Conservation (phyloP, 176 grass and related monocot species). For the Oryza longistaminata region DNA sequence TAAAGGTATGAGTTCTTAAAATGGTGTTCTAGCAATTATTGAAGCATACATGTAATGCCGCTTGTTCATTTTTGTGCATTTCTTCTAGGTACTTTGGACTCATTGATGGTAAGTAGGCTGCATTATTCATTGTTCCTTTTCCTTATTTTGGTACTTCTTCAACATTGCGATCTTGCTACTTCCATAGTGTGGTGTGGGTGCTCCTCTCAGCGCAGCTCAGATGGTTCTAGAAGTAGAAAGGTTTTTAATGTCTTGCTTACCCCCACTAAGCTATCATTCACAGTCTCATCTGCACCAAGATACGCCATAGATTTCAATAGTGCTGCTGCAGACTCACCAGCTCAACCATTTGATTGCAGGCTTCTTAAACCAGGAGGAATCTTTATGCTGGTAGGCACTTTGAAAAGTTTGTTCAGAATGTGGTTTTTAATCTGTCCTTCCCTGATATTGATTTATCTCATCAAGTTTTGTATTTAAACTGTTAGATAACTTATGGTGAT, state of each 20-base stretch:
- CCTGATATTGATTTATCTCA: slow-evolving; percentile 21
- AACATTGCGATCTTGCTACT: slow-evolving; percentile 36
- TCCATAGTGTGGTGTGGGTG: slow-evolving; percentile 82
- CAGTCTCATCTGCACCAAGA: slow-evolving; percentile 17
- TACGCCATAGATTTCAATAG: slow-evolving; percentile 14
- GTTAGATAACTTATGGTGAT: slow-evolving; percentile 98
- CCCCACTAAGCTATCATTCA: slow-evolving; percentile 31
- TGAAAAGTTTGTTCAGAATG: slow-evolving; percentile 16
- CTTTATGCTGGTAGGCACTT: slow-evolving; percentile 77
- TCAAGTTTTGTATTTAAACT: slow-evolving; percentile 30
- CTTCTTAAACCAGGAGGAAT: slow-evolving; percentile 87
- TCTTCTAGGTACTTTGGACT: slow-evolving; percentile 89
- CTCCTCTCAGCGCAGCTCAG: slow-evolving; percentile 77
- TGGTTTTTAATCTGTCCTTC: slow-evolving; percentile 12
- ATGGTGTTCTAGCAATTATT: slow-evolving; percentile 11
- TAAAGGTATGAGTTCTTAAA: slow-evolving; percentile 67
- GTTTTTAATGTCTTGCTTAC: slow-evolving; percentile 51
- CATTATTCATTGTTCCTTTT: slow-evolving; percentile 7
- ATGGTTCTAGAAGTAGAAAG: slow-evolving; percentile 94
- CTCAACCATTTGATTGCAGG: slow-evolving; percentile 54
- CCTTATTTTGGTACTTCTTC: slow-evolving; percentile 27
- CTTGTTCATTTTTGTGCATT: slow-evolving; percentile 27
- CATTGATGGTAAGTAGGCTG: slow-evolving; percentile 85
- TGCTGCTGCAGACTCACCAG: slow-evolving; percentile 43
- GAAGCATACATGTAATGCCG: background rate